phyloP scores from a whole-genome alignment of 306 rosid species.

The Benincasa hispida region DNA sequence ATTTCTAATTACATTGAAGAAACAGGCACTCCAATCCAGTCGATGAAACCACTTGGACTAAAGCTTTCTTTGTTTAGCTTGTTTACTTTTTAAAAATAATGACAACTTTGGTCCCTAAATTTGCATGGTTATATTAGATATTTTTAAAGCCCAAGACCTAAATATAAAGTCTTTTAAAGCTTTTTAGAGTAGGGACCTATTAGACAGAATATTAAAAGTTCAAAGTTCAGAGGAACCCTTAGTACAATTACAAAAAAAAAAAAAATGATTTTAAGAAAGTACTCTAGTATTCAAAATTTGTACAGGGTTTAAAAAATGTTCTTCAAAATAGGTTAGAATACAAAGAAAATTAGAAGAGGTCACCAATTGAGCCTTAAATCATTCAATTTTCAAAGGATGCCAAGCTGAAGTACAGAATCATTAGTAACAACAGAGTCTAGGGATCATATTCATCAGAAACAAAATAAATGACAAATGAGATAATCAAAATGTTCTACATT shows the following conservation, averaged over 20 bases:
- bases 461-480: not conserved
- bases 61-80: not conserved
- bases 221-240: not conserved
- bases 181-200: not conserved
- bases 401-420: not conserved
- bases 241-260: not conserved
- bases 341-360: not conserved
- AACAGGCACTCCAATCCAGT: no score
- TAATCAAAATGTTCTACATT: no score
- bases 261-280: no score
- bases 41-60: not conserved
- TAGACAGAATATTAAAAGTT: not conserved
- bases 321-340: no score
- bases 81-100: no score
- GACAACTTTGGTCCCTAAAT: no score
- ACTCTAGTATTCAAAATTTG: not conserved
- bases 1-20: not conserved
- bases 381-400: not conserved
- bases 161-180: not conserved
- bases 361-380: not conserved
- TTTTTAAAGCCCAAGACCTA: not conserved
- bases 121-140: no score
- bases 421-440: not conserved
- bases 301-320: not conserved
- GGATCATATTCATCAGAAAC: not conserved